phyloP scores from a whole-genome alignment of 495 filamentous ascomycete genomes.

The Oleoguttula mirabilis region DNA sequence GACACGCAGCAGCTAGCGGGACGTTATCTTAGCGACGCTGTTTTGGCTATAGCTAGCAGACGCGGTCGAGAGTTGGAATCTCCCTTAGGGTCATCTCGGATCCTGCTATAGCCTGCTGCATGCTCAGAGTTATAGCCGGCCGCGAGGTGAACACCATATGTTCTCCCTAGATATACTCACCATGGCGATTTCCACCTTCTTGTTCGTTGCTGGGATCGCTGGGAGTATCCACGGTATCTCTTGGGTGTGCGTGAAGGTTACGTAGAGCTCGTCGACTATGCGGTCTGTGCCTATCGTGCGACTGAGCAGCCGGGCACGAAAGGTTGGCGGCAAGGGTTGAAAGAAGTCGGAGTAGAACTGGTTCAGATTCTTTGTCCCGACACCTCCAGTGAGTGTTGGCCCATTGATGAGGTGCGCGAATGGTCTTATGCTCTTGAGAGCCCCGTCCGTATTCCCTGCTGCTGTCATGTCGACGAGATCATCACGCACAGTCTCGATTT shows the following conservation, averaged over 20 bases:
- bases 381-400: conserved; percentile 55
- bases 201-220: conserved; percentile 58
- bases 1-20: too few relatives aligned
- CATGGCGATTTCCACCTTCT: conserved; percentile 55
- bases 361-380: conserved; percentile 54
- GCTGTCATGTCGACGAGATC: conserved; percentile 44
- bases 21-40: too few relatives aligned
- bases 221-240: conserved; percentile 73
- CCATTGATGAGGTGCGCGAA: conserved; percentile 42
- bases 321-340: conserved; percentile 57
- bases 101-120: too few relatives aligned
- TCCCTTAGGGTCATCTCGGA: too few relatives aligned
- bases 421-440: conserved; percentile 38
- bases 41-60: too few relatives aligned
- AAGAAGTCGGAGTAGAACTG: conserved; percentile 67
- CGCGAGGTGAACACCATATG: too few relatives aligned
- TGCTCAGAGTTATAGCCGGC: too few relatives aligned
- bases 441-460: conserved; percentile 41
- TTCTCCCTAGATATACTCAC: too few relatives aligned
- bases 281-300: conserved; percentile 52
- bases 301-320: conserved; percentile 56
- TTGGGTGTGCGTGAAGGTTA: conserved; percentile 57
- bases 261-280: conserved; percentile 48
- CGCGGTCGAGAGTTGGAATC: too few relatives aligned
- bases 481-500: conserved; percentile 49